A percentile compares a stretch with the other conserved stretches of the same genome.
These are phyloP conservation scores for Vitis vinifera DNA, from an alignment of 164 flowering plant species.

Conservation along the genomic window DNA sequence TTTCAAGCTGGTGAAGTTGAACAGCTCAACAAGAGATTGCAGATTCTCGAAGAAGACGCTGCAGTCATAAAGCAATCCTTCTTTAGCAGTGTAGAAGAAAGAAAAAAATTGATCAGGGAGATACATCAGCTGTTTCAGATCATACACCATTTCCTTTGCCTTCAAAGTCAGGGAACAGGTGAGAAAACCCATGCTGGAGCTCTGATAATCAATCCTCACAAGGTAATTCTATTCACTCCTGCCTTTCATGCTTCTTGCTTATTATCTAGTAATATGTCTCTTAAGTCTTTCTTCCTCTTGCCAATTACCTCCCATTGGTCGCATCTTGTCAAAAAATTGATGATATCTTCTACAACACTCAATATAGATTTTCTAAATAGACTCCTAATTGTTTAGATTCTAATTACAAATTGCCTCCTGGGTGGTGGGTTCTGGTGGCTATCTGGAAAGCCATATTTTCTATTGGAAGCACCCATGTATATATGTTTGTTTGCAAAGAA, in stretches of 20 bases:
- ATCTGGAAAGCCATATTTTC: too few species aligned
- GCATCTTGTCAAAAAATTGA: too few species aligned
- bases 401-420: too few species aligned
- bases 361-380: too few species aligned
- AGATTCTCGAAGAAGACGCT: constrained; percentile 43
- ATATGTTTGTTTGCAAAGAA: too few species aligned
- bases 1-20: constrained; percentile 11
- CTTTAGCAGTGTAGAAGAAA: constrained; percentile 30
- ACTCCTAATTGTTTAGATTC: too few species aligned
- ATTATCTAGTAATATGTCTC: too few species aligned
- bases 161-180: not conserved
- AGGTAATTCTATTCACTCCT: constrained; percentile 2
- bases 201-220: not conserved
- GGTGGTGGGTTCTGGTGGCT: too few species aligned
- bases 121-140: constrained; percentile 24
- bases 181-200: not conserved
- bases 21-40: constrained; percentile 26
- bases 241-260: not conserved
- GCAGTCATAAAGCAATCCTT: constrained; percentile 23
- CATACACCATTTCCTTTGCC: constrained; percentile 1
- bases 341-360: too few species aligned
- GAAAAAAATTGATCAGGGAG: constrained; percentile 27
- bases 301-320: too few species aligned
- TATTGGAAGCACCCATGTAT: too few species aligned
- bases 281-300: too few species aligned